Evolutionary conservation across 164 flowering plant species (phyloP).

Genomic region (Kingdonia uniflora): DNA sequence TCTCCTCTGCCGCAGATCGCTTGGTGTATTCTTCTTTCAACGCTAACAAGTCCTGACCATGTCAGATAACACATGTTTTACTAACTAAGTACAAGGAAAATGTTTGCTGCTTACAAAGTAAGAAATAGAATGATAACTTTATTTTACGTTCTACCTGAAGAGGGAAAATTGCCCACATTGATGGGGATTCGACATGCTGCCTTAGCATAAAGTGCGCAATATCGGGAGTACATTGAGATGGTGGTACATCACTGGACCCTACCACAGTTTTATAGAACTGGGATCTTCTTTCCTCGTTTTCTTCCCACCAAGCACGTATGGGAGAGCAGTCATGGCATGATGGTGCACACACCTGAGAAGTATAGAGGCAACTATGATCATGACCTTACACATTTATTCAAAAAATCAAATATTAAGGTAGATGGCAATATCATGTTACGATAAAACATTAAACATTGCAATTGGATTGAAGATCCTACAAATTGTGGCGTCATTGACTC

Average conservation of each 20-base stretch:
- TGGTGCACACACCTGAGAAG: constrained; percentile 84
- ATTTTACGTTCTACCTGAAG: constrained; percentile 56
- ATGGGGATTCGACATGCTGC: constrained; percentile 89
- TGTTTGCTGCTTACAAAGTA: neutral
- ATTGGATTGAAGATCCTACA: too few species aligned
- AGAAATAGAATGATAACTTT: neutral
- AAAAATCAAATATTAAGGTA: too few species aligned
- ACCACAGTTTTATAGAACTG: constrained; percentile 54
- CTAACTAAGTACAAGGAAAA: neutral
- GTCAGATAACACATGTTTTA: constrained; percentile 4
- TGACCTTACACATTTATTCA: too few species aligned
- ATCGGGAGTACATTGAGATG: constrained; percentile 69
- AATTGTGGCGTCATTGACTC: too few species aligned
- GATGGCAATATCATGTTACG: too few species aligned
- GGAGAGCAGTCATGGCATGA: constrained; percentile 99
- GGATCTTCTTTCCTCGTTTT: constrained; percentile 80
- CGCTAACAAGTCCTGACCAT: constrained; percentile 70
- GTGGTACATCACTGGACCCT: constrained; percentile 62
- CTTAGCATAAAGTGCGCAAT: constrained; percentile 51
- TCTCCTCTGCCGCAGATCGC: constrained; percentile 89
- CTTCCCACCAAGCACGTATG: constrained; percentile 99
- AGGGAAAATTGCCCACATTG: constrained; percentile 99
- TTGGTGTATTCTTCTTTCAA: constrained; percentile 75
- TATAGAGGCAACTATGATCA: neutral
- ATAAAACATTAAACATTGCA: too few species aligned